A percentile compares a stretch with the other conserved stretches of the same genome.
phyloP scores from a whole-genome alignment of 441 rosid genomes.

The Geranium incanum region DNA sequence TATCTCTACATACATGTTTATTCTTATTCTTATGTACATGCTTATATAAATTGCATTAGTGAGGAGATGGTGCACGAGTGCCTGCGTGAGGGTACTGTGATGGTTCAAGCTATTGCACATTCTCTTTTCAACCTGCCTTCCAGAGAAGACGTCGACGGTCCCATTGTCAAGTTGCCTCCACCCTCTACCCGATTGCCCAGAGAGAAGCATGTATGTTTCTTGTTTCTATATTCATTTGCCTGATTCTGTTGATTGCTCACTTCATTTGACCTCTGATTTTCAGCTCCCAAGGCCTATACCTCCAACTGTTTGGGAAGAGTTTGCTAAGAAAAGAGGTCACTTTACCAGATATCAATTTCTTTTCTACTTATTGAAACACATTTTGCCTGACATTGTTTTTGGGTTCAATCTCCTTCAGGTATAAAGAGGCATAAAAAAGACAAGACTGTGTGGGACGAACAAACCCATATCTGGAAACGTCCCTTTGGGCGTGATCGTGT shows the following conservation, averaged over 20 bases:
- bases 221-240: neutral
- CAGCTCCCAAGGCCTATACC: constrained; percentile 66
- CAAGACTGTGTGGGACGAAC: constrained; percentile 76
- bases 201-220: constrained; percentile 70
- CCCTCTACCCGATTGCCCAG: constrained; percentile 72
- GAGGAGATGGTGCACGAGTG: constrained; percentile 61
- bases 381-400: neutral
- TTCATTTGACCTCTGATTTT: constrained; percentile 20
- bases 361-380: neutral
- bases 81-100: constrained; percentile 51
- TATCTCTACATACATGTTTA: neutral
- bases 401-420: constrained; percentile 38
- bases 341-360: neutral
- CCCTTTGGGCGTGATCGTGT: constrained; percentile 85
- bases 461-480: constrained; percentile 76
- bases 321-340: constrained; percentile 56
- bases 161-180: constrained; percentile 73
- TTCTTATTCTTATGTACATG: neutral
- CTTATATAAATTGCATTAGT: constrained; percentile 26
- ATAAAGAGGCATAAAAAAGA: constrained; percentile 76
- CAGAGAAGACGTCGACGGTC: constrained; percentile 69
- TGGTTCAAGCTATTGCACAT: constrained; percentile 69
- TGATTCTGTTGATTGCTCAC: neutral
- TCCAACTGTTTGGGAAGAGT: constrained; percentile 58
- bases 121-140: constrained; percentile 65